Conservation (phyloP, 495 filamentous ascomycete species). For the Gamarada debralockiae region DNA sequence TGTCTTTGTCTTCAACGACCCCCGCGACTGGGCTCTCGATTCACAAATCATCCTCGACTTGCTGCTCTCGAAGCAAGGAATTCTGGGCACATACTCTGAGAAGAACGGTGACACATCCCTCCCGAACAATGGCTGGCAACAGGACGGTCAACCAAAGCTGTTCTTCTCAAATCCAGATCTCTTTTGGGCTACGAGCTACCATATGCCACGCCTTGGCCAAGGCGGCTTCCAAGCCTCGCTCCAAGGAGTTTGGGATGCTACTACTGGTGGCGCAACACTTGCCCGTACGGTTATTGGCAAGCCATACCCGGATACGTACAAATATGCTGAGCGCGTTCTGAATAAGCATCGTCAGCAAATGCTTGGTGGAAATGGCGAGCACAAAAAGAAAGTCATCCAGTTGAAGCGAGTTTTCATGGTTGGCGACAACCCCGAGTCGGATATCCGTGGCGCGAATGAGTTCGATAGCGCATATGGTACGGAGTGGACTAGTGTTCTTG, state of each 20-base stretch:
- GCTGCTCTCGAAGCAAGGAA: conserved; percentile 67
- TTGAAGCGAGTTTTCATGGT: conserved; percentile 86
- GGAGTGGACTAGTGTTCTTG: conserved; percentile 76
- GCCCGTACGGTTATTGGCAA: conserved; percentile 76
- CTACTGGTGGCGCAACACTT: conserved; percentile 64
- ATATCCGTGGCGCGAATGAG: conserved; percentile 85
- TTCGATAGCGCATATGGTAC: conserved; percentile 62
- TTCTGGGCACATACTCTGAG: conserved; percentile 69
- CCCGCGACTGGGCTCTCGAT: conserved; percentile 79
- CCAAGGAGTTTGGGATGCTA: conserved; percentile 68
- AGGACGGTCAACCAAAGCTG: conserved; percentile 72
- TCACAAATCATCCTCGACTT: conserved; percentile 84
- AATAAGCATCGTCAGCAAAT: conserved; percentile 50
- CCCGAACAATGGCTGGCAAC: conserved; percentile 71
- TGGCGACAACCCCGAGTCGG: conserved; percentile 93
- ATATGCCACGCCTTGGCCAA: conserved; percentile 86
- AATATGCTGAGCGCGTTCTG: conserved; percentile 76
- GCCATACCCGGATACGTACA: conserved; percentile 70
- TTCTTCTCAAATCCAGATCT: conserved; percentile 92
- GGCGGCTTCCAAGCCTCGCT: conserved; percentile 85
- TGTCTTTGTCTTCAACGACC: conserved; percentile 80
- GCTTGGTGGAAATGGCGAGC: conserved; percentile 26
- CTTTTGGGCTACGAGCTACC: conserved; percentile 79
- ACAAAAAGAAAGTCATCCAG: conserved; percentile 20
- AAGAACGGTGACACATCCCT: conserved; percentile 41